Evolutionary conservation across 495 filamentous ascomycete genomes (phyloP), one percentile per base, ranked within the genome.

Genomic region (Bathelium albidoporum): DNA sequence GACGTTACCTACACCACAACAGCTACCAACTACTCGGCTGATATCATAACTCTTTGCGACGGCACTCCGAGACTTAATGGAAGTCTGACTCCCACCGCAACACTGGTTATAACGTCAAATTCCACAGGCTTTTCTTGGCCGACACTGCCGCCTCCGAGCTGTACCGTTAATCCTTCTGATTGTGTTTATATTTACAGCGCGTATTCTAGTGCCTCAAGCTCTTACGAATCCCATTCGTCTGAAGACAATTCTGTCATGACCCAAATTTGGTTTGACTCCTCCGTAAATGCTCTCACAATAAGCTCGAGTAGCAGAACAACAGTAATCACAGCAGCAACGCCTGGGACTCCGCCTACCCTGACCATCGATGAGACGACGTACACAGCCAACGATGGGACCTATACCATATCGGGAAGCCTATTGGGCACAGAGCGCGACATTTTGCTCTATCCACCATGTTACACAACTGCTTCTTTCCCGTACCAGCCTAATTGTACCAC

Each of bases 131-230:
- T n/a, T n/a, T n/a, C n/a, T n/a, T n/a, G n/a, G 26, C 49, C 49
- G 22, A 28, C 20, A 16, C 49, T 24, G 16, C 24, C 49, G 12
- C 49, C 59, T 9, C 34, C 39, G 5, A n/a, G n/a, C n/a, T 63
- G 61, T 58, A 58, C 2, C n/a, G 45, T 63, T 34, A 4, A 59
- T 2, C 61, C 61, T 18, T 63, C 61, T 16, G 61, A 63, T 29
- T 63, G 61, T 29, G 49, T 20, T 32, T 44, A 62, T 29, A 20
- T 62, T 45, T 62, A n/a, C 18, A 22, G 16, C 31, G 36, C 24
- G 18, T 62, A 41, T 22, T 22, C 24, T 7, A 45, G 11, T 9
- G 49, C 49, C 4, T n/a, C 49, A 26, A 55, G 16, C 24, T 29
- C 26, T 29, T 26, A 9, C 7, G 49, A 10, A 9, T 28, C 49